A percentile compares a stretch with the other conserved stretches of the same genome.
These are phyloP conservation scores for Leucocoprinus birnbaumii DNA, from an alignment of 768 basidiomycete genomes.

Conservation along the genomic window DNA sequence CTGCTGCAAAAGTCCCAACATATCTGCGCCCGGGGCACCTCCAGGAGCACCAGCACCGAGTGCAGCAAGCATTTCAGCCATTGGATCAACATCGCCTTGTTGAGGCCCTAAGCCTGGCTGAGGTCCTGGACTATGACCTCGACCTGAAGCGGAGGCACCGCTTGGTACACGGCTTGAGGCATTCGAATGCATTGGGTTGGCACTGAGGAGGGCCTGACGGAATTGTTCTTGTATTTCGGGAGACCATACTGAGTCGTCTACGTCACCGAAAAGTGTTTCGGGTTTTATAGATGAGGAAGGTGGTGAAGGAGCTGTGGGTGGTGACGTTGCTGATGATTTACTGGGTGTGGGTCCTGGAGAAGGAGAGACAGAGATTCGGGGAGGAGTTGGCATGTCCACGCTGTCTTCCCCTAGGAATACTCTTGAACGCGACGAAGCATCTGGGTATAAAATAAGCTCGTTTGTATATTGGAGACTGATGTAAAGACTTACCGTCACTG, in stretches of 20 bases:
- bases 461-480: constrained; percentile 26
- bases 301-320: constrained; percentile 20
- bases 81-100: not conserved
- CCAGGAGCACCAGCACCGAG: constrained; percentile 12
- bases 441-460: no score
- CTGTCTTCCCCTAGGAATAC: constrained; percentile 45
- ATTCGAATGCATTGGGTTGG: constrained; percentile 14
- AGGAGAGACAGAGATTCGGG: constrained; percentile 10
- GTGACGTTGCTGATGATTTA: constrained; percentile 18
- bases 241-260: constrained; percentile 62
- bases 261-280: constrained; percentile 20
- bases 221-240: constrained; percentile 68
- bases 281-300: constrained; percentile 14
- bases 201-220: constrained; percentile 58
- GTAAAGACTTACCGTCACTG: constrained; percentile 40
- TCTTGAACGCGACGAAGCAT: constrained; percentile 23
- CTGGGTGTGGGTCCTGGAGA: constrained; percentile 13
- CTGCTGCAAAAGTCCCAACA: constrained; percentile 19
- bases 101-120: constrained; percentile 18
- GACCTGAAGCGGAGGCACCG: constrained; percentile 23
- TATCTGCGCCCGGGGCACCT: constrained; percentile 12
- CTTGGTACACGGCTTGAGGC: constrained; percentile 19
- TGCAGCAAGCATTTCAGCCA: not conserved
- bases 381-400: constrained; percentile 34
- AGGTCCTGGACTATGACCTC: constrained; percentile 49